Evolutionary conservation across 495 filamentous ascomycete species (phyloP), one percentile per base, ranked within the genome.

Genomic region (Xylaria bambusicola): DNA sequence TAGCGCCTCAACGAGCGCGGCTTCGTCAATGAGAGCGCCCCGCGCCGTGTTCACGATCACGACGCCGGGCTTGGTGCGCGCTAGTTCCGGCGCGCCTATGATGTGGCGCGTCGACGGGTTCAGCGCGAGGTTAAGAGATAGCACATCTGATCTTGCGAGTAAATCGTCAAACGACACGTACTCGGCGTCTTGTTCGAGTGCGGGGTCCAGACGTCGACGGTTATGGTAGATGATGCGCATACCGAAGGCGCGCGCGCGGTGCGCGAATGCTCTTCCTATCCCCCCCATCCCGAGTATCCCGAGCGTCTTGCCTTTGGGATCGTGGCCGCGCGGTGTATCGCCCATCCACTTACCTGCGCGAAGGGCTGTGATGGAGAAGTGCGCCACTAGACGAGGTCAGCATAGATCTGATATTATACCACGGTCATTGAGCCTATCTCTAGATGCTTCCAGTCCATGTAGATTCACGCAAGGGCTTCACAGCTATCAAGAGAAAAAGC

Each of bases 271-370:
- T 3, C 83, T 77, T 0, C 92, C 92, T 51, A 96, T 96, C 0
- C 91, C 91, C 8, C 92, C 92, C 89, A 96, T 93, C 7, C 92
- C 92, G 36, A 96, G 67, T 56, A 96, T 90, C 2, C 91, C 91
- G 0, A 95, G 79, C 0, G 81, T 75, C 68, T 93, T 92, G 13
- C 81, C 83, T 58, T 85, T 75, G 7, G 91, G 91, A 67, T 92
- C 88, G 56, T 83, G 84, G 41, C 86, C 86, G 41, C 88, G 72
- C 1, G 62, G 64, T 31, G 72, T 63, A 15, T 64, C 56, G 9
- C 72, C 77, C 23, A 80, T 73, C 82, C 82, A 86, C 56, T 74
- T 70, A 62, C 87, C 87, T 40, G 78, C 73, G 6, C 88, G 80
- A 13, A 91, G 75, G 18, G 87, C 80, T 46, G 79, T 68, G 45